Evolutionary conservation across 306 rosid species (phyloP).

Genomic region (Gynostemma pentaphyllum): DNA sequence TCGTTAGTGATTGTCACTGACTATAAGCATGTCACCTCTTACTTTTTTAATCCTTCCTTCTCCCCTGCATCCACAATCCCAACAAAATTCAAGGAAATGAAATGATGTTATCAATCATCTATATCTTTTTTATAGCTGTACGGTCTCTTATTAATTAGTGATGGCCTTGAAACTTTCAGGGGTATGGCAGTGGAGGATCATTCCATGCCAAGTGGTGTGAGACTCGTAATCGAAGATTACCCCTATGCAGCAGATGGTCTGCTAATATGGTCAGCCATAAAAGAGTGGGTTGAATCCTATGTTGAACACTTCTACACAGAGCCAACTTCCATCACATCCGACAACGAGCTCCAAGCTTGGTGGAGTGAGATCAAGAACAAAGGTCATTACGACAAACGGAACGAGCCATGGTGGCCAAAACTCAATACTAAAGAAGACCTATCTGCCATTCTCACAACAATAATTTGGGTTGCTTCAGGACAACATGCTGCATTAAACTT

Average conservation of each 20-base stretch:
- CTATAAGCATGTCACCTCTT: background rate
- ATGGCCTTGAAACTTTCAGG: constrained; percentile 28
- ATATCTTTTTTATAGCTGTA: background rate
- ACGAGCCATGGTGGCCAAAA: constrained; percentile 94
- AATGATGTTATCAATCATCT: background rate
- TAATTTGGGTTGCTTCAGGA: constrained; percentile 89
- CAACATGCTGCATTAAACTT: constrained; percentile 95
- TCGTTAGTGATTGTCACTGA: background rate
- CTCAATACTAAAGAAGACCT: constrained; percentile 61
- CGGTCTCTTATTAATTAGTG: background rate
- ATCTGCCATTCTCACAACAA: constrained; percentile 48
- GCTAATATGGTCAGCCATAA: constrained; percentile 81
- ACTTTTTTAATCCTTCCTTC: too few relatives aligned
- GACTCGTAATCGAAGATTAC: constrained; percentile 79
- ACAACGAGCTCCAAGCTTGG: constrained; percentile 73
- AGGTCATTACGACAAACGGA: constrained; percentile 72
- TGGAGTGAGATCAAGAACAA: constrained; percentile 76
- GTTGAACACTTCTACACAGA: constrained; percentile 58
- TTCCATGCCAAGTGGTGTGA: constrained; percentile 58
- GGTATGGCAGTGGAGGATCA: constrained; percentile 94
- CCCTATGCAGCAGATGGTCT: constrained; percentile 97
- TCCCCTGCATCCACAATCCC: background rate
- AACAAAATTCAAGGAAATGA: background rate
- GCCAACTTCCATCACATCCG: constrained; percentile 39
- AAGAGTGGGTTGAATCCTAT: constrained; percentile 84